Evolutionary conservation across 1,284 basidiomycete species (phyloP), one percentile per base, ranked within the genome.

Genomic region (Athelia psychrophila): DNA sequence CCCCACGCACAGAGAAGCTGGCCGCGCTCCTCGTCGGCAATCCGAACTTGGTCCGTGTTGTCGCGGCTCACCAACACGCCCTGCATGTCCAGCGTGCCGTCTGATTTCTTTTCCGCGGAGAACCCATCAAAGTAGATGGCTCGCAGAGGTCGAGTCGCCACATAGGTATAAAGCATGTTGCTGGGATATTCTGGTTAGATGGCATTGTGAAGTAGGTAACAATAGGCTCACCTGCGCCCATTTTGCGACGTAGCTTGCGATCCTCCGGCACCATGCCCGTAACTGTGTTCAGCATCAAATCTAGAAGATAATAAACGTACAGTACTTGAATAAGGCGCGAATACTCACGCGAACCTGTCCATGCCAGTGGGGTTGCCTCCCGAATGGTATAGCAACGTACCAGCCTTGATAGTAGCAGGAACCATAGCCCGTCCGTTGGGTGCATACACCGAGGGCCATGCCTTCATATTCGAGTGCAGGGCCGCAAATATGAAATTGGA

Each of bases 111-210:
- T n/a, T 8, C 44, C 10, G 44, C 44, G 8, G 44, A 46, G 25
- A 46, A 46, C 10, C 44, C 44, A 23, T 46, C 44, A 20, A 46
- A 46, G 44, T 46, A 46, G 44, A 46, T 9, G 12, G 25, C 44
- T n/a, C 44, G 44, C 4, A 46, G 44, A 18, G 44, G 44, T 12
- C 44, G 44, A n/a, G 44, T 46, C 8, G 44, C 44, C 5, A 20
- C 23, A 20, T 46, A 46, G 16, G 44, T 46, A n/a, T 46, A 46
- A n/a, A 46, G 44, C 24, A 46, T 23, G n/a, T 20, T 23, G 16
- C 24, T 24, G 24, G 24, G n/a, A 23, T 6, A 9, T 6, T 24
- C 6, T 46, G 24, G 38, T 42, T 16, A 42, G 38, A 22, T 13
- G 27, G 27, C 13, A 13, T 6, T 30, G 27, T 13, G 8, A 8